A percentile compares a stretch with the other conserved stretches of the same genome.
Conservation (phyloP, 1,284 basidiomycete species). For the Leccinum subrobustum region DNA sequence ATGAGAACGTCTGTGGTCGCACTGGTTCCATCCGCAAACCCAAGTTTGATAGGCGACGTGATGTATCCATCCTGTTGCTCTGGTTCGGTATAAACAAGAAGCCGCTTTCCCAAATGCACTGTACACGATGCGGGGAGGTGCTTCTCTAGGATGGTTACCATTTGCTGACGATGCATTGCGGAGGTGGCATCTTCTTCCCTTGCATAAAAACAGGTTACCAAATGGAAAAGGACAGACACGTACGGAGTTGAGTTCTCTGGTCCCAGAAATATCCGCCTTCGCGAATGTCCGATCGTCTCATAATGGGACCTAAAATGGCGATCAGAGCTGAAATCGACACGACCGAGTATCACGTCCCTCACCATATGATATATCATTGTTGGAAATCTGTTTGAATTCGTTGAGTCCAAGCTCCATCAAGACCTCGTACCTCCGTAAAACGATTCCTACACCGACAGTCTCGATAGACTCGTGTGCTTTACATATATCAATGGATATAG, state of each 20-base stretch:
- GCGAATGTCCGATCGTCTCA: conserved; percentile 8
- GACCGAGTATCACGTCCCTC: not conserved
- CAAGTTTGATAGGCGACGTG: conserved; percentile 10
- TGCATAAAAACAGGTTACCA: not conserved
- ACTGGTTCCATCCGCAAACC: conserved; percentile 21
- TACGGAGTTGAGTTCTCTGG: conserved; percentile 1
- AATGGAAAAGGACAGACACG: not conserved
- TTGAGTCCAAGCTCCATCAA: conserved; percentile 17
- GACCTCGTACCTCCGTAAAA: conserved; percentile 11
- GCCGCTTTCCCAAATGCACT: conserved; percentile 16
- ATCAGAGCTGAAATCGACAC: not conserved
- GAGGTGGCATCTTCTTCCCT: conserved; percentile 7
- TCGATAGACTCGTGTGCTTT: conserved; percentile 17
- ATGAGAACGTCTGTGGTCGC: conserved; percentile 16
- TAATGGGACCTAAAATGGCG: not conserved
- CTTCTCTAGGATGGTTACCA: conserved; percentile 22
- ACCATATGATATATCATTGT: conserved; percentile 1
- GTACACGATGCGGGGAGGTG: conserved; percentile 23
- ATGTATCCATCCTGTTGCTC: conserved; percentile 10
- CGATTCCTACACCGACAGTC: conserved; percentile 15
- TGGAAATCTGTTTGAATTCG: not conserved
- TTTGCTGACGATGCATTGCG: conserved; percentile 24
- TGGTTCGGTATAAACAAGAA: conserved; percentile 11
- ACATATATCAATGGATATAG: conserved; percentile 10
- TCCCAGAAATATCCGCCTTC: conserved; percentile 25